Evolutionary conservation across 257 asterid genomes (phyloP), one percentile per base, ranked within the genome.

Genomic region (Solanum clarkiae): DNA sequence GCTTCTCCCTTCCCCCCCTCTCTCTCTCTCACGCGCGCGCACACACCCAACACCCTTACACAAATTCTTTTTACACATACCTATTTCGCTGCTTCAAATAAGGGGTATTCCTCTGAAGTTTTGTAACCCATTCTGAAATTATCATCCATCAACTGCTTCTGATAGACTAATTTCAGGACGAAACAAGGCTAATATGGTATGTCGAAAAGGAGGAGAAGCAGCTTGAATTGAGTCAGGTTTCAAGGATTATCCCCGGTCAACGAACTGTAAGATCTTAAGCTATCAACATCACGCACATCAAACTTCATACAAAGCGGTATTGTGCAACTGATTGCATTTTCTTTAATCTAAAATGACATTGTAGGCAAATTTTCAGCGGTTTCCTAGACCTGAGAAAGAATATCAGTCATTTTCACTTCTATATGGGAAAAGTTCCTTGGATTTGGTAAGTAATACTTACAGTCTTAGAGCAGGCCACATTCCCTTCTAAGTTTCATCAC

Each of bases 381-480:
- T 88, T 90, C 95, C 97, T 81, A 95, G 91, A 65, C 97, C 98
- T 66, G 97, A 94, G 87, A 94, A 92, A 89, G 98, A 94, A 83
- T 93, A 94, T 83, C 98, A 93, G 83, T 93, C 98, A 72, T 94
- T 94, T 88, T 93, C 98, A 89, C 94, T 94, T 84, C 85, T 92
- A 87, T 87, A 94, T 89, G 93, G 91, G 53, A 90, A 88, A 20
- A 87, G 87, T 54, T 91, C 98, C 68, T 90, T 93, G 91, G 97
- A 94, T 90, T 90, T 94, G 95, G 98, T 94, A 83, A 62, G 92
- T 54, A 69, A 45, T 71, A n/a, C 65, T 57, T 65, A 60, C 49
- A 47, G 13, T 70, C 71, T 42, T 10, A 59, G 60, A 77, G 42
- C 55, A 55, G 2, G 44, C 20, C 53, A 84, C 60, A 26, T 72